Percentiles rank a stretch among this genome's conserved stretches.
Conservation (phyloP, 176 grass and related monocot genomes). For the Tillandsia fasciculata region DNA sequence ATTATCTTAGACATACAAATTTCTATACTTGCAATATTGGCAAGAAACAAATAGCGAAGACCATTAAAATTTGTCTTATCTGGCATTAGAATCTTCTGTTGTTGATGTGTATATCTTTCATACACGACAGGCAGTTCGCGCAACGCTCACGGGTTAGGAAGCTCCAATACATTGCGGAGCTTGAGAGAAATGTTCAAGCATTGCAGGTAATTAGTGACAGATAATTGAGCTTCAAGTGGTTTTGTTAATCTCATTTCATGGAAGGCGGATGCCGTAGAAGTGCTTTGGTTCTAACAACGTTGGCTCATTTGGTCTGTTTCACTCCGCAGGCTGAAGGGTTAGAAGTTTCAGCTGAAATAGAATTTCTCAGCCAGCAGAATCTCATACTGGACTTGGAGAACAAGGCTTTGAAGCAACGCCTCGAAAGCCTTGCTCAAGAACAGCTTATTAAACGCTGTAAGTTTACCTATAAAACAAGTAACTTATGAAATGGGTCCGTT, state of each 20-base stretch:
- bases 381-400: constrained; percentile 96
- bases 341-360: constrained; percentile 84
- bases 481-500: too few species aligned
- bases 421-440: constrained; percentile 77
- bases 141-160: constrained; percentile 87
- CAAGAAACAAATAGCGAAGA: not conserved
- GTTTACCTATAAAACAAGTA: constrained; percentile 1
- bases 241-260: not conserved
- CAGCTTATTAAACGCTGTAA: constrained; percentile 90
- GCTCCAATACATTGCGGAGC: constrained; percentile 96
- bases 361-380: constrained; percentile 86
- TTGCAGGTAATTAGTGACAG: constrained; percentile 44
- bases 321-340: constrained; percentile 53
- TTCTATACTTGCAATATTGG: too few species aligned
- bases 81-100: not conserved
- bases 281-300: constrained; percentile 13
- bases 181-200: constrained; percentile 79
- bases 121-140: constrained; percentile 71
- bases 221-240: constrained; percentile 1
- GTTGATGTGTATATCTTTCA: not conserved
- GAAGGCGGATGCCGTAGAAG: not conserved
- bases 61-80: not conserved
- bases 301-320: constrained; percentile 8
- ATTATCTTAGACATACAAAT: too few species aligned
- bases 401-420: constrained; percentile 78